Evolutionary conservation across 2,329 filamentous ascomycete genomes (phyloP), one percentile per base, ranked within the genome.

Genomic region (Aureobasidium vineae): DNA sequence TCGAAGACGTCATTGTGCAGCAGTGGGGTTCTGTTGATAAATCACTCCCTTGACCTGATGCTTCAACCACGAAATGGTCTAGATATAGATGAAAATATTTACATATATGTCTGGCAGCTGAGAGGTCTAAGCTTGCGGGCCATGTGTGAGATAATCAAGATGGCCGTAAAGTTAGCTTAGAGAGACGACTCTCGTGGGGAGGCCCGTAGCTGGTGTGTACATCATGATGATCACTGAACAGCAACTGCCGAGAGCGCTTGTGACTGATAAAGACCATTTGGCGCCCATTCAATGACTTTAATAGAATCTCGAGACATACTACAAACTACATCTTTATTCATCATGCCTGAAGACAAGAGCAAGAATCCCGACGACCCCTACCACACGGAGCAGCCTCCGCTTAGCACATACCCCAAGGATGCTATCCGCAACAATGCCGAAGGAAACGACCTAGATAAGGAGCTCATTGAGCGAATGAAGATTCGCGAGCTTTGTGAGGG

Each of bases 301-400:
- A n/a, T n/a, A 6, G 5, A 28, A 11, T 33, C 7, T n/a, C 8
- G 2, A 10, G n/a, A 52, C 16, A 49, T 49, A 49, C 45, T 7
- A 49, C 23, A 28, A 16, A 33, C 19, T 5, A 52, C 7, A 10
- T 16, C 2, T 52, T 5, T 4, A n/a, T 28, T 15, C 31, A 61
- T n/a, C 57, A 61, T 63, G 60, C 60, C 60, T n/a, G 45, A 53
- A 53, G 60, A 63, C 47, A 63, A 63, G 47, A 63, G 47, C 47
- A 53, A 53, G 47, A 52, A 43, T 10, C 47, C 47, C 3, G 16
- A 67, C 16, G 66, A 64, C 33, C 60, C 54, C 0, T 67, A 67
- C 19, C 66, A 63, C 36, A 63, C 59, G 4, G 53, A 47, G 31
- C 53, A 65, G 28, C 53, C 60, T 21, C 53, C 52, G 38, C 28